These are phyloP conservation scores for Pseudocercospora vitis DNA, from an alignment of 2,329 filamentous ascomycete genomes.

Conservation along the genomic window DNA sequence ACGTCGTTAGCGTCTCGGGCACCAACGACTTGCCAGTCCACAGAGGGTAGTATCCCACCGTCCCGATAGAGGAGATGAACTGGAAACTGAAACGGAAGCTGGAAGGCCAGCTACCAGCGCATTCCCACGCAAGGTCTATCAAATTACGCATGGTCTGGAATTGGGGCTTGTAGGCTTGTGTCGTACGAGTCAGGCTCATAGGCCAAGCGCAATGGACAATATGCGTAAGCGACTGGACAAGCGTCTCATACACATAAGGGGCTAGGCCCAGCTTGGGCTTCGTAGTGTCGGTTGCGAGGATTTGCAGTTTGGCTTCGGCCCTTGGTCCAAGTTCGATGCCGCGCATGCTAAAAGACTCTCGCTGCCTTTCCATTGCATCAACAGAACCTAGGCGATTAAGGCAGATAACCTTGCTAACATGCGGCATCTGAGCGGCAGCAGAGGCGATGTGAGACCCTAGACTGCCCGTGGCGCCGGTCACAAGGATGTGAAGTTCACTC, in stretches of 20 bases:
- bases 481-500: slow-evolving; percentile 31
- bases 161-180: slow-evolving; percentile 53
- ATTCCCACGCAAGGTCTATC: slow-evolving; percentile 46
- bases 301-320: slow-evolving; percentile 42
- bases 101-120: slow-evolving; percentile 22
- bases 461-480: slow-evolving; percentile 40
- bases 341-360: slow-evolving; percentile 33
- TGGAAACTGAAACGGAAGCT: slow-evolving; percentile 39
- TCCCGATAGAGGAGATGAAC: slow-evolving; percentile 46
- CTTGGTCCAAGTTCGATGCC: slow-evolving; percentile 24
- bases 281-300: slow-evolving; percentile 53
- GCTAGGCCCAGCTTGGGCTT: slow-evolving; percentile 52
- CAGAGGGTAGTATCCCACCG: slow-evolving; percentile 40
- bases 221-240: slow-evolving; percentile 48
- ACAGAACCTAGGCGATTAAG: slow-evolving; percentile 46
- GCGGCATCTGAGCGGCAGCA: slow-evolving; percentile 30
- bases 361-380: slow-evolving; percentile 39
- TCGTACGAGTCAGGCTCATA: slow-evolving; percentile 55
- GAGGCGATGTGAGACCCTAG: slow-evolving; percentile 43
- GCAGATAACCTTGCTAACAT: slow-evolving; percentile 45
- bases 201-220: slow-evolving; percentile 58
- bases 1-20: slow-evolving; percentile 45
- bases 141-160: slow-evolving; percentile 54
- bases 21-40: slow-evolving; percentile 36
- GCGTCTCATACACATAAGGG: slow-evolving; percentile 39